phyloP scores from a whole-genome alignment of 176 grass and related monocot genomes.

The maize (Zea mays) region Zm-B73-REFERENCE-NAM-5.0 NC_050100.1:206722001-206722500 shows the following conservation, averaged over 20 bases:
- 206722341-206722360: constrained; percentile 33
- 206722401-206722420: constrained; percentile 88
- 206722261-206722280: constrained; percentile 34
- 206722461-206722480: constrained; percentile 83
- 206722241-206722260: constrained; percentile 6
- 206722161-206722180: constrained; percentile 18
- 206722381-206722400: constrained; percentile 70
- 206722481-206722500: constrained; percentile 76
- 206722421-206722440: constrained; percentile 97
- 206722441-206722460: constrained; percentile 93
- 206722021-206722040: constrained; percentile 65
- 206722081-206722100: constrained; percentile 37
- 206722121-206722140: constrained; percentile 50
- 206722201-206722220: constrained; percentile 10
- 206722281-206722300: constrained; percentile 23
- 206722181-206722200: not conserved
- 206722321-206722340: not conserved
- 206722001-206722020: constrained; percentile 70
- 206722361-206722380: constrained; percentile 36
- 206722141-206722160: constrained; percentile 34
- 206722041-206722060: constrained; percentile 60
- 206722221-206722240: not conserved
- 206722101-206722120: constrained; percentile 35
- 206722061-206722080: constrained; percentile 46
- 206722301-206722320: constrained; percentile 49